These are phyloP conservation scores for Chaetomiaceae sp. DNA, from an alignment of 2,329 filamentous ascomycete species.

Conservation along the genomic window DNA sequence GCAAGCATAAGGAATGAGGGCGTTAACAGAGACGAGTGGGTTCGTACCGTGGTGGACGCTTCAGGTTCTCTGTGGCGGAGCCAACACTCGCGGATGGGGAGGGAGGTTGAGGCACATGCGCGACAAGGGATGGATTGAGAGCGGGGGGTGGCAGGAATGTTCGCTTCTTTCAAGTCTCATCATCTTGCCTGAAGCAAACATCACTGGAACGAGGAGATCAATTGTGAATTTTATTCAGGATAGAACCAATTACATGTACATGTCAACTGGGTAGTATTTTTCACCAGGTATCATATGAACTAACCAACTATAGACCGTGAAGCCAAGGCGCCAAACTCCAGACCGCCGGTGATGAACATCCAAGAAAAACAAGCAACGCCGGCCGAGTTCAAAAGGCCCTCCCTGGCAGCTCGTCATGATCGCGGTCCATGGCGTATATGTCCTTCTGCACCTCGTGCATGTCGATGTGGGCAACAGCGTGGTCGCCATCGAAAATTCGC, in stretches of 20 bases:
- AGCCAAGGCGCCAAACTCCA: constrained; percentile 8
- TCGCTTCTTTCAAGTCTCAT: no score
- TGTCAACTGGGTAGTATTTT: no score
- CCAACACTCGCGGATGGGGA: constrained; percentile 12
- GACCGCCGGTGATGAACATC: background rate
- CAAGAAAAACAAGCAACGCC: background rate
- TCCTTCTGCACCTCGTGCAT: constrained; percentile 52
- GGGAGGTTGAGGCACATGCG: no score
- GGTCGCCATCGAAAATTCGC: constrained; percentile 63
- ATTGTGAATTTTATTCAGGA: no score
- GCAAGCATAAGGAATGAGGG: constrained; percentile 16
- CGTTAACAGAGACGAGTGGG: constrained; percentile 13
- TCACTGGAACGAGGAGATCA: no score
- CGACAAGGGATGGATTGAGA: no score
- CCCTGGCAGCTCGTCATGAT: constrained; percentile 13
- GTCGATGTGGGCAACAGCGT: constrained; percentile 50
- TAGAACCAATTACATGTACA: no score
- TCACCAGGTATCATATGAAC: constrained; percentile 1
- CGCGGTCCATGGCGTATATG: constrained; percentile 25
- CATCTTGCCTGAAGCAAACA: no score
- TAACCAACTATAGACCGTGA: background rate
- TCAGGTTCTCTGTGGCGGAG: constrained; percentile 2
- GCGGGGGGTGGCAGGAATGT: no score
- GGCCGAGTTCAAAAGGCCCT: constrained; percentile 3
- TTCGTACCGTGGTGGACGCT: constrained; percentile 14